These are phyloP conservation scores for Pythium oligandrum DNA, from an alignment of 352 stramenopile genomes.

Conservation along the genomic window DNA sequence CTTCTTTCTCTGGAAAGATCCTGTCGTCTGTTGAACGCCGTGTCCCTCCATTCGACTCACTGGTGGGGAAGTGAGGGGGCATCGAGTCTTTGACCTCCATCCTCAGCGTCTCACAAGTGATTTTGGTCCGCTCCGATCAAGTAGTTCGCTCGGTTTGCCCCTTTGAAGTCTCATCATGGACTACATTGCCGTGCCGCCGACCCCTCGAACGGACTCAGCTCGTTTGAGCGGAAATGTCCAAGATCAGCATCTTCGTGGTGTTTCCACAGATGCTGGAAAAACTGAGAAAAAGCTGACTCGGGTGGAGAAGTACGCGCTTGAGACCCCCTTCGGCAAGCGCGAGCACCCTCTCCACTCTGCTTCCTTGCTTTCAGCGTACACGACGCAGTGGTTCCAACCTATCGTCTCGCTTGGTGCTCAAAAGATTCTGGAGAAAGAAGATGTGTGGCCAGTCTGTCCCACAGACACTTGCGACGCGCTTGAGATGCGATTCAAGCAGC, in stretches of 20 bases:
- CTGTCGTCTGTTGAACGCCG: no score
- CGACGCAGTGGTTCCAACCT: conserved; percentile 31
- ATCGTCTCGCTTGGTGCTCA: conserved; percentile 29
- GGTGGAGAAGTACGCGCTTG: conserved; percentile 23
- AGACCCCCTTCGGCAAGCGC: conserved; percentile 8
- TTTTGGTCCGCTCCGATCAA: no score
- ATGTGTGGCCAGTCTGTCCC: conserved; percentile 31
- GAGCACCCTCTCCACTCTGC: conserved; percentile 30
- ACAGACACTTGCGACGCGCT: conserved; percentile 23
- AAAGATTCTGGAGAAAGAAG: conserved; percentile 31
- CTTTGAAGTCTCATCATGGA: no score
- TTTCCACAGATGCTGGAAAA: neutral
- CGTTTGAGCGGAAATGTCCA: no score
- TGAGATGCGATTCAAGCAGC: conserved; percentile 16
- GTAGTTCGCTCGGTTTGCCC: no score
- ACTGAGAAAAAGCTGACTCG: conserved; percentile 3
- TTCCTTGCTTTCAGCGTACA: conserved; percentile 25
- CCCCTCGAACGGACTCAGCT: no score
- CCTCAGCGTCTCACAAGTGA: no score
- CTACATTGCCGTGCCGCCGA: neutral
- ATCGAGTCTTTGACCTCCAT: no score
- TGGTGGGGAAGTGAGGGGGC: no score
- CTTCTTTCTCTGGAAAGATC: no score
- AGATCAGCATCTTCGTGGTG: conserved; percentile 20
- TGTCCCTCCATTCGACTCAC: no score